Evolutionary conservation across 345 rosid species (phyloP).

Genomic region (Arabidopsis suecica): DNA sequence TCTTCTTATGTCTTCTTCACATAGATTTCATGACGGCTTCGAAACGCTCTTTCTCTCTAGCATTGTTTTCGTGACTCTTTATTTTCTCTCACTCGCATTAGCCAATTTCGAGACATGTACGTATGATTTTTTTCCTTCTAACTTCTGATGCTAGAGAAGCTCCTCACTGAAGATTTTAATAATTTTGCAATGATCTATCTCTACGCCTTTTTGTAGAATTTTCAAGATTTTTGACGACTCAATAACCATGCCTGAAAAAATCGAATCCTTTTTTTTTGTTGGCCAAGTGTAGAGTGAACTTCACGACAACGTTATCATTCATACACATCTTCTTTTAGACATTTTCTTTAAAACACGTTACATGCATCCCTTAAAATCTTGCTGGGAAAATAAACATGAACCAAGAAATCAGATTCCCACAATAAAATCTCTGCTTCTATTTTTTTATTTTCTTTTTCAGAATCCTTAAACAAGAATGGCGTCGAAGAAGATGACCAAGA

Average conservation of each 20-base stretch:
- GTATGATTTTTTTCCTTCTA: not conserved
- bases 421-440: too few relatives aligned
- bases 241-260: conserved; percentile 8
- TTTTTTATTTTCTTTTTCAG: not conserved
- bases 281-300: conserved; percentile 42
- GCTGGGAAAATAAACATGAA: not conserved
- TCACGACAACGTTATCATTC: conserved; percentile 23
- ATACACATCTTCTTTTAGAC: not conserved
- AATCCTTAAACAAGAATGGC: conserved; percentile 23
- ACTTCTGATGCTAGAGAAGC: not conserved
- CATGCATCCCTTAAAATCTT: conserved; percentile 31
- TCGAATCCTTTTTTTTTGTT: not conserved
- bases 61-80: conserved; percentile 40
- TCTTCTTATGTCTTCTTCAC: conserved; percentile 28
- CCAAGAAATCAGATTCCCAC: not conserved
- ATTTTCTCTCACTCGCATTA: not conserved
- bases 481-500: conserved; percentile 55
- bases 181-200: conserved; percentile 2
- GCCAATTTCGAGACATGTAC: not conserved
- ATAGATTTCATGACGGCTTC: conserved; percentile 32
- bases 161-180: conserved; percentile 22
- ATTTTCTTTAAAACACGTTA: conserved; percentile 30
- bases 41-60: conserved; percentile 36
- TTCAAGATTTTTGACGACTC: not conserved
- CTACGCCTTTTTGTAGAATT: not conserved